A percentile compares a stretch with the other conserved stretches of the same genome.
phyloP scores from a whole-genome alignment of 345 rosid species.

The Durio zibethinus region DNA sequence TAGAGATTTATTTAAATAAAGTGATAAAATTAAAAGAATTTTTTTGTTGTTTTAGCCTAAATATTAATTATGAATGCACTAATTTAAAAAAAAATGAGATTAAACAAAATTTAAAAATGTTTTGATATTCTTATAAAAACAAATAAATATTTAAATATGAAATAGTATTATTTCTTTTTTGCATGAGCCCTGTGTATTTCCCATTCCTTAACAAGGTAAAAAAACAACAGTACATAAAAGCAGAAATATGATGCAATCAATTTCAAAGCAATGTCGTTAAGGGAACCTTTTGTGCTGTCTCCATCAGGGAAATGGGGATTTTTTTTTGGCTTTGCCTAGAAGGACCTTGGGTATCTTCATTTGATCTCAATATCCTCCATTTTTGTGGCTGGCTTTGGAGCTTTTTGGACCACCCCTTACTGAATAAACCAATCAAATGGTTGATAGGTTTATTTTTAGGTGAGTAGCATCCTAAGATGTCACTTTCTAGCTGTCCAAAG shows the following conservation, averaged over 20 bases:
- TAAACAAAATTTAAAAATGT: neutral
- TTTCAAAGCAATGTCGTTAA: conserved; percentile 3
- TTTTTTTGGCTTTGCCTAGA: conserved; percentile 2
- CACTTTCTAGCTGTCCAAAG: conserved; percentile 24
- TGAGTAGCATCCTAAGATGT: conserved; percentile 31
- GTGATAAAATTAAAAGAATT: no score
- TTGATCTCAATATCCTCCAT: neutral
- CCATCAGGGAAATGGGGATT: neutral
- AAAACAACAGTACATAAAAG: neutral
- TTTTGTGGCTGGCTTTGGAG: conserved; percentile 13
- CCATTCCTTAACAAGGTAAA: conserved; percentile 23
- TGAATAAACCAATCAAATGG: conserved; percentile 27
- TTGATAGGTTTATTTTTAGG: conserved; percentile 19
- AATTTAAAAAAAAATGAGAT: no score
- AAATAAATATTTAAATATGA: no score
- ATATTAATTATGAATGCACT: no score
- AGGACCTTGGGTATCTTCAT: conserved; percentile 4
- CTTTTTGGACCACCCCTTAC: neutral
- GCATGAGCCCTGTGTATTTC: neutral
- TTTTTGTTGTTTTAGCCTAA: no score
- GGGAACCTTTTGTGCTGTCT: neutral
- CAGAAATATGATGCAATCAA: neutral
- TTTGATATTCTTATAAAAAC: no score
- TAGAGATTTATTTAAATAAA: no score
- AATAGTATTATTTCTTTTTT: neutral